Evolutionary conservation across 495 filamentous ascomycete genomes (phyloP).

Genomic region (Astrothelium subdiscretum): DNA sequence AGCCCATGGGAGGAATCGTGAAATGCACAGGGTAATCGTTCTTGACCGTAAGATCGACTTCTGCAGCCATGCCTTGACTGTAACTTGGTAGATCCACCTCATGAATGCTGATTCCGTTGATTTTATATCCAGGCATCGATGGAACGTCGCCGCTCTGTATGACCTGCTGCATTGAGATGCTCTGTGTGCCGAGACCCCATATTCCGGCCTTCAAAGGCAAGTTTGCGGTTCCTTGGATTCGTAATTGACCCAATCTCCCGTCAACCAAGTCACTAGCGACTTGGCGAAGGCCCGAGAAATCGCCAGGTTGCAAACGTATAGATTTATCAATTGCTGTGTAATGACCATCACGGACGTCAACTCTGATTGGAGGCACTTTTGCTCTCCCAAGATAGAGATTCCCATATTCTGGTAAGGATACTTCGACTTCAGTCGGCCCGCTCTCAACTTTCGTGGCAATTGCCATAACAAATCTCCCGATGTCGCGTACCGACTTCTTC

Average conservation of each 20-base stretch:
- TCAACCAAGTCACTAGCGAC: constrained; percentile 82
- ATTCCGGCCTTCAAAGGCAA: constrained; percentile 66
- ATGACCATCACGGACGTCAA: constrained; percentile 65
- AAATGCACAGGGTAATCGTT: constrained; percentile 69
- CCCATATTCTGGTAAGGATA: constrained; percentile 76
- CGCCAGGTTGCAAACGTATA: constrained; percentile 59
- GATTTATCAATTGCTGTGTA: constrained; percentile 67
- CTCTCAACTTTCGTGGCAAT: constrained; percentile 62
- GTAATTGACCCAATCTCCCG: constrained; percentile 56
- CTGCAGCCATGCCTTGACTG: constrained; percentile 58
- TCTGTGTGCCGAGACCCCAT: constrained; percentile 61
- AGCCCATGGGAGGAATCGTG: constrained; percentile 64
- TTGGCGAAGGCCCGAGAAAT: constrained; percentile 63
- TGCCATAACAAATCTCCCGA: constrained; percentile 74
- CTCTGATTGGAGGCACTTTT: constrained; percentile 54
- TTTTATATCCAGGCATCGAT: constrained; percentile 60
- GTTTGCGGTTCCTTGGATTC: constrained; percentile 55
- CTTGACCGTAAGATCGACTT: constrained; percentile 54
- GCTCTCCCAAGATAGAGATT: constrained; percentile 70
- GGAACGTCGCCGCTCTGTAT: constrained; percentile 81
- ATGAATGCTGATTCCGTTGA: constrained; percentile 62
- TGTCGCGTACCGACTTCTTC: constrained; percentile 53
- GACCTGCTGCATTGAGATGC: constrained; percentile 53
- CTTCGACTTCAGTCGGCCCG: constrained; percentile 54
- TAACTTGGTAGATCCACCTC: constrained; percentile 44